These are phyloP conservation scores for Aspergillus sp. DNA, from an alignment of 2,329 filamentous ascomycete genomes.

Conservation along the genomic window DNA sequence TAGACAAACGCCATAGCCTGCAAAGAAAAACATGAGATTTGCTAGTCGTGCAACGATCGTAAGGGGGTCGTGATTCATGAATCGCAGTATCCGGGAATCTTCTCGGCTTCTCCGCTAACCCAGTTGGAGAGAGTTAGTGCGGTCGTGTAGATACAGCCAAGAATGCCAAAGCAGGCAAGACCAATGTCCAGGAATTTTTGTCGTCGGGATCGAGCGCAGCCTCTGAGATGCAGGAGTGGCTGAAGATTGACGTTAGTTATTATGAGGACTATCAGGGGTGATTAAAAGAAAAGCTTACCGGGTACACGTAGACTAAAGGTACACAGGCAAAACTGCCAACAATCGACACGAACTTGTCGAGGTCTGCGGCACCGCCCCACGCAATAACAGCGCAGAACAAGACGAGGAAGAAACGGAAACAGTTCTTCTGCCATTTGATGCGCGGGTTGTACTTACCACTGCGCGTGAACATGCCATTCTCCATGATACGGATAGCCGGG, in stretches of 20 bases:
- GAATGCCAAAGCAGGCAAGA: slow-evolving; percentile 72
- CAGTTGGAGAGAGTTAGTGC: slow-evolving; percentile 79
- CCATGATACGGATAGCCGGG: slow-evolving; percentile 92
- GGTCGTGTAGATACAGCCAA: slow-evolving; percentile 91
- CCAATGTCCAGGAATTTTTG: slow-evolving; percentile 66
- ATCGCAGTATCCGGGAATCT: slow-evolving; percentile 60
- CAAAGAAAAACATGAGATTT: slow-evolving; percentile 1
- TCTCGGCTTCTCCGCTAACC: slow-evolving; percentile 54
- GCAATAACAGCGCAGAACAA: slow-evolving; percentile 78
- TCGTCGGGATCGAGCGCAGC: slow-evolving; percentile 61
- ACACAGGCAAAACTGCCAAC: slow-evolving; percentile 98
- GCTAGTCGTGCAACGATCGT: neutral
- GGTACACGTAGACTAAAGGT: slow-evolving; percentile 94
- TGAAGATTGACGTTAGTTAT: slow-evolving; percentile 32
- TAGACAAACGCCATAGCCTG: neutral
- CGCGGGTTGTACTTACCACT: slow-evolving; percentile 97
- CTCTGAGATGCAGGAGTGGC: slow-evolving; percentile 84
- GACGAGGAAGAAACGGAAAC: slow-evolving; percentile 90
- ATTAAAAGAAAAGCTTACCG: slow-evolving; percentile 55
- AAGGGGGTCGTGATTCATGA: slow-evolving; percentile 9
- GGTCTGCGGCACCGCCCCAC: slow-evolving; percentile 83
- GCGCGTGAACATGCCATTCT: slow-evolving; percentile 86
- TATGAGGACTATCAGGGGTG: neutral
- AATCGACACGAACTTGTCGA: slow-evolving; percentile 95
- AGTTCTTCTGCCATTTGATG: slow-evolving; percentile 99